Evolutionary conservation across 2,329 filamentous ascomycete species (phyloP).

Genomic region (Acarospora socialis): DNA sequence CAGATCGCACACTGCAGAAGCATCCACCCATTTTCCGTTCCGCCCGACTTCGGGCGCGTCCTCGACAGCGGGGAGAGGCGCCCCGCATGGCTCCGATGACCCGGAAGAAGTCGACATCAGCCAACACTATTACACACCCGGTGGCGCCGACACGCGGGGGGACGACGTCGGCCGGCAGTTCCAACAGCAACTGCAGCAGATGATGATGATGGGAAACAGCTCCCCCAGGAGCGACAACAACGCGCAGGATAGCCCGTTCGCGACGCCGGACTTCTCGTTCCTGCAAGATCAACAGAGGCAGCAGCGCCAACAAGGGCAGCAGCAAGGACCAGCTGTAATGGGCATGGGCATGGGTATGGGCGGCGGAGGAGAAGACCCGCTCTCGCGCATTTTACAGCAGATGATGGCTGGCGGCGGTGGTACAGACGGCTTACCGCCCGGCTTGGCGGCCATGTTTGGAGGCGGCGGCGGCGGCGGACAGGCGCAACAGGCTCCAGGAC

Average conservation of each 20-base stretch:
- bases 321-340: too few relatives aligned
- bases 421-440: conserved; percentile 18
- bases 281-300: conserved; percentile 33
- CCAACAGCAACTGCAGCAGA: too few relatives aligned
- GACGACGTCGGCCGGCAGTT: too few relatives aligned
- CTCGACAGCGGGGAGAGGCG: too few relatives aligned
- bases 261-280: conserved; percentile 17
- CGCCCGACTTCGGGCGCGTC: conserved; percentile 11
- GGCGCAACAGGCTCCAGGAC: conserved; percentile 20
- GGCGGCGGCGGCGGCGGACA: conserved; percentile 19
- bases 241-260: conserved; percentile 15
- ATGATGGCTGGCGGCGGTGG: conserved; percentile 25
- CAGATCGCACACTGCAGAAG: conserved; percentile 6
- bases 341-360: too few relatives aligned
- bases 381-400: conserved; percentile 40
- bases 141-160: neutral
- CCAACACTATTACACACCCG: conserved; percentile 18
- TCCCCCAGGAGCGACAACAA: neutral
- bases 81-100: conserved; percentile 14
- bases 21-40: conserved; percentile 13
- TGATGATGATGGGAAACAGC: neutral
- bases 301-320: conserved; percentile 34
- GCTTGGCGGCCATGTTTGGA: conserved; percentile 13
- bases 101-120: conserved; percentile 19
- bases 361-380: conserved; percentile 34